Base-by-base conservation (phyloP, 2,329 filamentous ascomycete genomes). In the Xylaria polymorpha region DNA sequence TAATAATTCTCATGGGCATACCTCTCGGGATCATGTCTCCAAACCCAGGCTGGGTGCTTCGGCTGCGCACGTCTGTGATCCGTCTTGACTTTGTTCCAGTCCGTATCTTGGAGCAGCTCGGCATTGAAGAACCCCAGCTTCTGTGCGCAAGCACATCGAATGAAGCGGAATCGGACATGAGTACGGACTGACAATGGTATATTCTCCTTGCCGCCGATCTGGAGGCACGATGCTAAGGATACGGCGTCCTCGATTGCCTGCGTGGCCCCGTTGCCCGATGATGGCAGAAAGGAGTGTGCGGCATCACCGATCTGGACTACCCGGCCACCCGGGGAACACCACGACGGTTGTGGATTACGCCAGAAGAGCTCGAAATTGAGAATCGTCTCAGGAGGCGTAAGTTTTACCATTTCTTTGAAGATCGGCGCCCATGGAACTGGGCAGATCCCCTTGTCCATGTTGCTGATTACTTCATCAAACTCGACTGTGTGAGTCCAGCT, bases 231-330 rank as follows among this genome's bases (percentile, higher is more conserved):
- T 1, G 80, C 80, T 2, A 83, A 70, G 5, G 79, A 81, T 35
- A 80, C 72, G 18, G 80, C 80, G 66, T 83, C 82, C 61, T 83
- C 82, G 43, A 83, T 81, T 0, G 81, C 81, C 72, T 82, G 81
- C 1, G 79, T 82, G 8, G 81, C 81, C 2, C 81, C 81, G 64
- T 82, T 82, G 29, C 80, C 80, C 0, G 81, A 82, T 5, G 81
- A 79, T 0, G 82, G 81, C 12, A 82, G 75, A 71, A 81, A 81
- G 0, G 80, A 79, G 72, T 83, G 82, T 2, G 81, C 82, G 0
- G 80, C 79, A 61, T 83, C 81, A 22, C 81, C 81, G 35, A 82
- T 80, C 55, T 80, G 76, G 20, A 82, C 73, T 1, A 83, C 77
- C 2, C 79, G 78, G 1, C 70, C 79, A 0, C 74, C 74, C 0